A percentile compares a stretch with the other conserved stretches of the same genome.
phyloP scores from a whole-genome alignment of 1,139 yeast species.

The Pneumocystis jirovecii region DNA sequence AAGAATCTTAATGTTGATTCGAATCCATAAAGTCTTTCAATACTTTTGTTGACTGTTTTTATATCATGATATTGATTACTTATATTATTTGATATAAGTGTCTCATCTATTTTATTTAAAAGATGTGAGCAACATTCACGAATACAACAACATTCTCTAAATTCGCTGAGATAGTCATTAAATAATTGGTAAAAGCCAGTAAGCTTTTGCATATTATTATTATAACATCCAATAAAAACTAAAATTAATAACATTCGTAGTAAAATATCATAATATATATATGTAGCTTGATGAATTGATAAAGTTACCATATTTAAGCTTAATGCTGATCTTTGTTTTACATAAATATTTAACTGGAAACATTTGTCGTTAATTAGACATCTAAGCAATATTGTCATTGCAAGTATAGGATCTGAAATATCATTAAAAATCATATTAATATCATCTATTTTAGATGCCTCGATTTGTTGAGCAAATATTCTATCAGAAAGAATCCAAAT shows the following conservation, averaged over 20 bases:
- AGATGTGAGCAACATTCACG: background rate
- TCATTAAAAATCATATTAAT: background rate
- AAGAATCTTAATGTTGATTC: background rate
- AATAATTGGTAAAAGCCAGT: background rate
- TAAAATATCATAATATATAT: background rate
- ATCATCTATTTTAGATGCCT: background rate
- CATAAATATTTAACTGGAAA: background rate
- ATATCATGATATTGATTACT: background rate
- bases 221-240: background rate
- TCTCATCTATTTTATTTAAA: background rate
- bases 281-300: background rate
- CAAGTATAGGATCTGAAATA: background rate
- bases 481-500: constrained; percentile 1
- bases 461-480: background rate
- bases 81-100: background rate
- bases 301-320: background rate
- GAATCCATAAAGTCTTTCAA: background rate
- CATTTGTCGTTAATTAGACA: background rate
- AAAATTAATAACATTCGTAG: background rate
- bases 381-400: background rate
- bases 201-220: background rate
- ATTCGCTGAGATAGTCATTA: background rate
- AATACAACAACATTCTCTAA: background rate
- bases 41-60: background rate
- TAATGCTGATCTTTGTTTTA: background rate